Base-by-base conservation (phyloP, 2,329 filamentous ascomycete species). In the Xylaria sp. region DNA sequence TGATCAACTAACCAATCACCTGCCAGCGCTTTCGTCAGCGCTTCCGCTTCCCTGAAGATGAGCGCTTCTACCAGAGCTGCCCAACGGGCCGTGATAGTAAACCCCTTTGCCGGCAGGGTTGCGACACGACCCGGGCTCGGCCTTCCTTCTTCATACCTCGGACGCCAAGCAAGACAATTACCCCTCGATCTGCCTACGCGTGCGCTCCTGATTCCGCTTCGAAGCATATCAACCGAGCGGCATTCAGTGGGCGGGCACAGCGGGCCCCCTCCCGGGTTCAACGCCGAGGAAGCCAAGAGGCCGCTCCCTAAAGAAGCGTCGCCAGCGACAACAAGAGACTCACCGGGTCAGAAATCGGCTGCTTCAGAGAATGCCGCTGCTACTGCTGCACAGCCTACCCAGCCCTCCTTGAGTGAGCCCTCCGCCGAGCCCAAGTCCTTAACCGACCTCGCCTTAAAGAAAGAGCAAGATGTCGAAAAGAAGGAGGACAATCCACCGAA, bases 281-380 rank as follows among this genome's bases (percentile, higher is more conserved):
- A 96, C 79, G 85, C 92, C n/a, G 91, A 95, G 77, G 87, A 94
- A 83, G 94, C 94, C 74, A 95, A 94, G 87, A 95, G 94, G 79
- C 92, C 94, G 13, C 84, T 96, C 57, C 82, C 89, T 1, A 88
- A 89, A 76, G 88, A 91, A 65, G 76, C 78, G 37, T 73, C 76
- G 46, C 39, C 74, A 32, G 75, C 80, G 23, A 72, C 79, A 13
- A 72, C 79, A 39, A 82, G 82, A 65, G 78, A 81, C 57, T 74
- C 73, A 64, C 71, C 71, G 13, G 71, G 78, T 52, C 74, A 80
- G 48, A 80, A 79, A 66, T 64, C 80, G 15, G 79, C 80, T 71
- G 75, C 77, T n/a, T 69, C 79, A 13, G 76, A 74, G 18, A 58
- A 57, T 12, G 51, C 62, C 18, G 68, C 67, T 18, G 32, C 63